Evolutionary conservation across 306 rosid species (phyloP).

Genomic region (Glycine soja): DNA sequence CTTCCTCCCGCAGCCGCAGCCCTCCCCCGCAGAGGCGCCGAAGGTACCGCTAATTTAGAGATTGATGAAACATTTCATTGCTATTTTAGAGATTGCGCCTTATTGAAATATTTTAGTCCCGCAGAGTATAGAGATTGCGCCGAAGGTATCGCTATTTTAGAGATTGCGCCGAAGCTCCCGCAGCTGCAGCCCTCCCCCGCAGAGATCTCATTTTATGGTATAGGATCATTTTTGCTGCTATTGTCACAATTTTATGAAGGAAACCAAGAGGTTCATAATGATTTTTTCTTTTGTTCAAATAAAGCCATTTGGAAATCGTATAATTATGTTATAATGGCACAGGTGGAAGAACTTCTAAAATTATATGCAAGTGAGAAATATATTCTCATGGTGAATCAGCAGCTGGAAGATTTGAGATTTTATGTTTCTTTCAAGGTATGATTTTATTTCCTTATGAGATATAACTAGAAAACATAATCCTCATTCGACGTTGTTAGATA

Average conservation of each 20-base stretch:
- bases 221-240: slow-evolving; percentile 26
- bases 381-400: slow-evolving; percentile 68
- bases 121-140: too few species aligned
- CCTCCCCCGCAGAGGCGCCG: too few species aligned
- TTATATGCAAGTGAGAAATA: slow-evolving; percentile 76
- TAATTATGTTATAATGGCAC: slow-evolving; percentile 39
- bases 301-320: not conserved
- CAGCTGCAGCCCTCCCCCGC: too few species aligned
- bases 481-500: not conserved
- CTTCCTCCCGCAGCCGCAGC: too few species aligned
- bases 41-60: too few species aligned
- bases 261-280: slow-evolving; percentile 28
- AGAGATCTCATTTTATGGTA: slow-evolving; percentile 70
- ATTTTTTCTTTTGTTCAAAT: slow-evolving; percentile 21
- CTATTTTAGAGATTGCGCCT: too few species aligned
- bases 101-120: too few species aligned
- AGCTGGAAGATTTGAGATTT: slow-evolving; percentile 57
- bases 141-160: too few species aligned
- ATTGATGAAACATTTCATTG: too few species aligned
- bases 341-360: slow-evolving; percentile 72
- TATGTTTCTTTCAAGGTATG: slow-evolving; percentile 85
- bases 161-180: too few species aligned
- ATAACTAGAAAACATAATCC: slow-evolving; percentile 6
- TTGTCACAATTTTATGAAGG: slow-evolving; percentile 24
- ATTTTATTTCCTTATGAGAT: slow-evolving; percentile 7